Conservation (phyloP, 305 asterid species). For the Solanum hybrid region DNA sequence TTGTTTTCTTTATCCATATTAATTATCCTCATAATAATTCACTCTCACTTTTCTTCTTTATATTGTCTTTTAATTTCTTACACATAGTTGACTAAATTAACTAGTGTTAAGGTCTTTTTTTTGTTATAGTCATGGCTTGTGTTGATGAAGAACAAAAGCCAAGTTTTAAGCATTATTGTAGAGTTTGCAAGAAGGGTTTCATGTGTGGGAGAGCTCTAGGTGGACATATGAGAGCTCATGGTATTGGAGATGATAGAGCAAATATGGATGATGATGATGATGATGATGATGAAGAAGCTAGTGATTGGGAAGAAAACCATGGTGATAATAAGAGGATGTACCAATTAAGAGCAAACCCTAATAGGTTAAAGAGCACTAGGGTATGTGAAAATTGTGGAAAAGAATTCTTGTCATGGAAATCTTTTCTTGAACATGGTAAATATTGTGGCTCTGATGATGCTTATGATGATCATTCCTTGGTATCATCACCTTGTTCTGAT, state of each 20-base stretch:
- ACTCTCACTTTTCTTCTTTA: background rate
- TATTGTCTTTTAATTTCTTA: background rate
- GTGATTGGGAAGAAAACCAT: background rate
- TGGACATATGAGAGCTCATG: constrained; percentile 98
- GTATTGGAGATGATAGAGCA: constrained; percentile 53
- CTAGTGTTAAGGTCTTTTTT: background rate
- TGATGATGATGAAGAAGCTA: constrained; percentile 14
- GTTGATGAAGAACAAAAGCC: constrained; percentile 39
- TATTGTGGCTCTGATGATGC: constrained; percentile 57
- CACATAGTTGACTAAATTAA: background rate
- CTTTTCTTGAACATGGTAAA: constrained; percentile 33
- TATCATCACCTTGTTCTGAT: constrained; percentile 52
- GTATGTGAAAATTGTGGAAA: constrained; percentile 82
- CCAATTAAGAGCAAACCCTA: constrained; percentile 73
- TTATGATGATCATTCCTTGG: constrained; percentile 67
- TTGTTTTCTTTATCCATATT: background rate
- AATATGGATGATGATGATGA: constrained; percentile 35
- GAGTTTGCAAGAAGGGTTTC: constrained; percentile 90
- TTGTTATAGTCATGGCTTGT: constrained; percentile 40
- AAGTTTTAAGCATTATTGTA: constrained; percentile 58
- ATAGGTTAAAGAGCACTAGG: constrained; percentile 54
- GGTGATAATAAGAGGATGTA: constrained; percentile 65
- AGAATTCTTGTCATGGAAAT: constrained; percentile 74
- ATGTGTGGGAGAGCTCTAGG: constrained; percentile 94
- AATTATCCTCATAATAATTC: background rate